Conservation (phyloP, 164 flowering plant species). For the Santalum album region DNA sequence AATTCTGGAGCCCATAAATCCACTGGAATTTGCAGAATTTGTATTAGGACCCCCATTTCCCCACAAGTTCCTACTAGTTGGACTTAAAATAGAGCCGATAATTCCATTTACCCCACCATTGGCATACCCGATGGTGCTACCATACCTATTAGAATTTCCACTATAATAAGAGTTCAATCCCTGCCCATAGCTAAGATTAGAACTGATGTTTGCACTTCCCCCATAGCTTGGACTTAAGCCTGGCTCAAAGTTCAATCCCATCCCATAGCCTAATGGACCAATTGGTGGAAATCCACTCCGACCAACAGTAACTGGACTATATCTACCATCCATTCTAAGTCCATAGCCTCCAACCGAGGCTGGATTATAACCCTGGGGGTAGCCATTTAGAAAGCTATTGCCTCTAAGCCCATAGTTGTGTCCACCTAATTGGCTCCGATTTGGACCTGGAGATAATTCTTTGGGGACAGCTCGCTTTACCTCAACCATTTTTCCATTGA, state of each 20-base stretch:
- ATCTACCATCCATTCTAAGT: slow-evolving; percentile 60
- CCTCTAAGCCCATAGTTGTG: slow-evolving; percentile 47
- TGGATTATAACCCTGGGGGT: slow-evolving; percentile 49
- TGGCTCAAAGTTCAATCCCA: slow-evolving; percentile 52
- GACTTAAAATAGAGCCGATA: slow-evolving; percentile 30
- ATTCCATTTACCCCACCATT: slow-evolving; percentile 33
- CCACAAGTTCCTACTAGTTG: slow-evolving; percentile 50
- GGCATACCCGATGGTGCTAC: slow-evolving; percentile 31
- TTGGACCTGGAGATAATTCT: slow-evolving; percentile 68
- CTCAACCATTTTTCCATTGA: slow-evolving; percentile 87
- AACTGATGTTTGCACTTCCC: slow-evolving; percentile 25
- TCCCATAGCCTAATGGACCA: slow-evolving; percentile 41
- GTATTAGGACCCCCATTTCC: slow-evolving; percentile 36
- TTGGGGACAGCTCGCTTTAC: slow-evolving; percentile 88
- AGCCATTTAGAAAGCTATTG: slow-evolving; percentile 42
- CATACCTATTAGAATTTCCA: slow-evolving; percentile 38
- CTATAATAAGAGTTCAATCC: slow-evolving; percentile 36
- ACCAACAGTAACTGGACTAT: slow-evolving; percentile 50
- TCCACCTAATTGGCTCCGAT: slow-evolving; percentile 40
- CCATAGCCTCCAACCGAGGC: slow-evolving; percentile 49
- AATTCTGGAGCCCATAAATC: slow-evolving; percentile 34
- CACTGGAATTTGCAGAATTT: slow-evolving; percentile 29
- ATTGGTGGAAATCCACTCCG: slow-evolving; percentile 57
- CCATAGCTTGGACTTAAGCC: slow-evolving; percentile 43
- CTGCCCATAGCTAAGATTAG: slow-evolving; percentile 44